phyloP scores from a whole-genome alignment of 352 stramenopile species.

The Phytopythium chamaehyphon region DNA sequence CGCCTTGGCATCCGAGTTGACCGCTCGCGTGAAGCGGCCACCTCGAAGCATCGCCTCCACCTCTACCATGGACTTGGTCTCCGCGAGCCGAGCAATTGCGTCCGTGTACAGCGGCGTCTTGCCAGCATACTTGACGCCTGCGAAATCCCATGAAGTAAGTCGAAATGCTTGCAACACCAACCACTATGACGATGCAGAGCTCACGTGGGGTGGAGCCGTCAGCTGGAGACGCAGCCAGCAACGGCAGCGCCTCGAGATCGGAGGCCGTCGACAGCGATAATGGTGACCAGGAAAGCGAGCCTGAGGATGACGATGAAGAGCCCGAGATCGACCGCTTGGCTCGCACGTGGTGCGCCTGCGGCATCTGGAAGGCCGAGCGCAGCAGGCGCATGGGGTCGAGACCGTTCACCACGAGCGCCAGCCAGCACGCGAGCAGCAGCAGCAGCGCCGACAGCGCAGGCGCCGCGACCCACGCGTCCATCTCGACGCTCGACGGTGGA shows the following conservation, averaged over 20 bases:
- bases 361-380: slow-evolving; percentile 55
- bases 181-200: neutral
- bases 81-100: slow-evolving; percentile 42
- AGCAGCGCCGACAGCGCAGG: slow-evolving; percentile 29
- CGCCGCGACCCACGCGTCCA: slow-evolving; percentile 34
- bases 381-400: slow-evolving; percentile 58
- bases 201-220: too few relatives aligned
- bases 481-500: neutral
- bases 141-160: too few relatives aligned
- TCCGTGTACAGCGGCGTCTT: slow-evolving; percentile 71
- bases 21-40: slow-evolving; percentile 41
- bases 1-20: slow-evolving; percentile 72
- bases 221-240: neutral
- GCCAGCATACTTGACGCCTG: slow-evolving; percentile 51
- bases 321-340: slow-evolving; percentile 3
- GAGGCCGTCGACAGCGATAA: slow-evolving; percentile 3
- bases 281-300: slow-evolving; percentile 4
- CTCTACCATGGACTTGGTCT: slow-evolving; percentile 32
- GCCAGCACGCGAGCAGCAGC: slow-evolving; percentile 36
- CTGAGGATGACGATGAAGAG: slow-evolving; percentile 27
- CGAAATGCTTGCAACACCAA: too few relatives aligned
- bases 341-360: slow-evolving; percentile 25
- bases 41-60: slow-evolving; percentile 60
- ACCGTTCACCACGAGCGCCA: slow-evolving; percentile 45
- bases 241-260: slow-evolving; percentile 4